Percentiles rank a stretch among this genome's conserved stretches.
Conservation (phyloP, 331 rosid genomes). For the Erythrophleum ivorense region DNA sequence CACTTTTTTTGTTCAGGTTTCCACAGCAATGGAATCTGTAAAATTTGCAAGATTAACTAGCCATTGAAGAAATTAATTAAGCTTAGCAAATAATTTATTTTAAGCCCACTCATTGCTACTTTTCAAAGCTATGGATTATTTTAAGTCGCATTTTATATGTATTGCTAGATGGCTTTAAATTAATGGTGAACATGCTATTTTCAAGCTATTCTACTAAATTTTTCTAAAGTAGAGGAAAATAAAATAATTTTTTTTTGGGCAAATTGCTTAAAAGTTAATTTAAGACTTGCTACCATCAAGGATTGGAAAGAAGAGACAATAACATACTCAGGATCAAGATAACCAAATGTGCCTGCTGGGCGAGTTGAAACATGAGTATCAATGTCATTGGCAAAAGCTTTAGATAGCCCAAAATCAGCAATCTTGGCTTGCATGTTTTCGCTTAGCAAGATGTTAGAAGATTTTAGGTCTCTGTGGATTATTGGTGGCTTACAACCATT, state of each 20-base stretch:
- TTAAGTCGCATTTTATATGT: neutral
- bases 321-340: slow-evolving; percentile 55
- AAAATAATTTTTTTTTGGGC: too few relatives aligned
- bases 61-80: neutral
- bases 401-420: slow-evolving; percentile 52
- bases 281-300: too few relatives aligned
- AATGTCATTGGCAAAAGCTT: slow-evolving; percentile 43
- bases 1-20: slow-evolving; percentile 32
- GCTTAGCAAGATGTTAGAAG: slow-evolving; percentile 50
- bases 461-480: slow-evolving; percentile 53
- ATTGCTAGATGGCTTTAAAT: neutral
- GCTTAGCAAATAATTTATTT: neutral
- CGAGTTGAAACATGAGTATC: slow-evolving; percentile 46
- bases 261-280: too few relatives aligned
- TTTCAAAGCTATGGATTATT: neutral
- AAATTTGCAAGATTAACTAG: neutral
- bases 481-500: slow-evolving; percentile 53
- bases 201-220: neutral
- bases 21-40: slow-evolving; percentile 12
- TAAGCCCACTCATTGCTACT: neutral
- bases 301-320: neutral
- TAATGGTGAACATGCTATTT: neutral
- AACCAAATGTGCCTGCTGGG: slow-evolving; percentile 54
- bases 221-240: too few relatives aligned
- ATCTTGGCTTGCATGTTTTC: slow-evolving; percentile 51